Conservation (phyloP, 148 eudicot species). For the Simmondsia chinensis region DNA sequence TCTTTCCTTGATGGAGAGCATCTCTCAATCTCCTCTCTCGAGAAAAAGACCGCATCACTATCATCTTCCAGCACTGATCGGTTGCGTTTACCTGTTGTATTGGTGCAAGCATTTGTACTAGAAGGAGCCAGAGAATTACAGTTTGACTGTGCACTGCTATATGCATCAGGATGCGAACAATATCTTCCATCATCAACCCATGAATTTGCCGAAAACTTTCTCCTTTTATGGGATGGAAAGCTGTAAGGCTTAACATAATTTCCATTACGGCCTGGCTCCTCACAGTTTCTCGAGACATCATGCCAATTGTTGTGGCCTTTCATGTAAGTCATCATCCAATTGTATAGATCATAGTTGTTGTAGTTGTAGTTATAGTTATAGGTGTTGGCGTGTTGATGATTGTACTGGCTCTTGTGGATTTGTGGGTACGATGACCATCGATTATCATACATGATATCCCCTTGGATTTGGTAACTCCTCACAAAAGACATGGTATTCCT, state of each 20-base stretch:
- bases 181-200: slow-evolving; percentile 33
- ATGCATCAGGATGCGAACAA: slow-evolving; percentile 21
- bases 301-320: slow-evolving; percentile 17
- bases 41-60: slow-evolving; percentile 43
- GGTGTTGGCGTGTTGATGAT: slow-evolving; percentile 12
- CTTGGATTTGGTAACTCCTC: slow-evolving; percentile 37
- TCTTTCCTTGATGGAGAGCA: slow-evolving; percentile 95
- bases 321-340: slow-evolving; percentile 12
- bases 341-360: slow-evolving; percentile 14
- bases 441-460: slow-evolving; percentile 34
- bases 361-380: slow-evolving; percentile 15
- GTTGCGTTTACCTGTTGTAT: slow-evolving; percentile 50
- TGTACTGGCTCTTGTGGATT: slow-evolving; percentile 15
- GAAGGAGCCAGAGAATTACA: slow-evolving; percentile 18
- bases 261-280: slow-evolving; percentile 16
- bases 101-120: slow-evolving; percentile 26
- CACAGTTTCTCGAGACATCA: slow-evolving; percentile 21
- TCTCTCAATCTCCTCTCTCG: slow-evolving; percentile 85
- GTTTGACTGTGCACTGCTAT: slow-evolving; percentile 11
- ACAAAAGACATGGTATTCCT: slow-evolving; percentile 59
- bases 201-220: slow-evolving; percentile 47
- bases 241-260: slow-evolving; percentile 19
- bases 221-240: slow-evolving; percentile 50
- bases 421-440: slow-evolving; percentile 25
- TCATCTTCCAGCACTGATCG: slow-evolving; percentile 52